A percentile compares a stretch with the other conserved stretches of the same genome.
Conservation (phyloP, 2,329 filamentous ascomycete genomes). For the Talaromyces marneffei region DNA sequence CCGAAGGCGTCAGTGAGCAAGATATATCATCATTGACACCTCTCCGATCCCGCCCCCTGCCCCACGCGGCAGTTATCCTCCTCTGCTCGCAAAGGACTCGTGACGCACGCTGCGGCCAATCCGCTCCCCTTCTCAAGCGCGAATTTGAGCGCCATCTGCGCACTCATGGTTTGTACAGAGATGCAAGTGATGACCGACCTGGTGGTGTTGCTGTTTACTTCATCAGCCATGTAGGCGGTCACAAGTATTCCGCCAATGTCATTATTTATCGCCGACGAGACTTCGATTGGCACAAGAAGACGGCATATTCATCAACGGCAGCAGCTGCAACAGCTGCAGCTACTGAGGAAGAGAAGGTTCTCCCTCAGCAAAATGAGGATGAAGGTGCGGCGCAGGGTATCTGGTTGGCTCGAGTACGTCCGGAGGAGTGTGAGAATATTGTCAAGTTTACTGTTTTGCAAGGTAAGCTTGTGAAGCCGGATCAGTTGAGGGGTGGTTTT, state of each 20-base stretch:
- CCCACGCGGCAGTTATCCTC: conserved; percentile 80
- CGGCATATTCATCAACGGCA: conserved; percentile 1
- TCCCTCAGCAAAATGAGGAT: conserved; percentile 19
- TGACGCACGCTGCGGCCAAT: conserved; percentile 90
- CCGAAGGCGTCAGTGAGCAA: conserved; percentile 12
- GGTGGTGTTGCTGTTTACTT: conserved; percentile 95
- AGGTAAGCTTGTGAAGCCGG: conserved; percentile 88
- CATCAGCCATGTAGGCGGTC: conserved; percentile 90
- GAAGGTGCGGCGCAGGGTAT: conserved; percentile 78
- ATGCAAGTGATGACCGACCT: conserved; percentile 79
- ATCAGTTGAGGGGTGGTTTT: conserved; percentile 83
- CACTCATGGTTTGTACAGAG: conserved; percentile 75
- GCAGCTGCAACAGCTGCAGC: background rate
- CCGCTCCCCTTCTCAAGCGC: conserved; percentile 77
- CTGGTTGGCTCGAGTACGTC: conserved; percentile 78
- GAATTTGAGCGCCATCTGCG: conserved; percentile 88
- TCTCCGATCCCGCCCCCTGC: conserved; percentile 60
- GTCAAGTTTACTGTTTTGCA: conserved; percentile 83
- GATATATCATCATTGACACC: conserved; percentile 29
- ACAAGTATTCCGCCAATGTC: conserved; percentile 94
- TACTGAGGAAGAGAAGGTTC: background rate
- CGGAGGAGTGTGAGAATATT: conserved; percentile 89
- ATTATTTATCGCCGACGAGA: conserved; percentile 72
- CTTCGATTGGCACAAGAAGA: conserved; percentile 31
- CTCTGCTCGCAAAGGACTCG: conserved; percentile 93